Percentiles rank a stretch among this genome's conserved stretches.
Conservation (phyloP, 2,329 filamentous ascomycete species). For the Laburnicola sp. region DNA sequence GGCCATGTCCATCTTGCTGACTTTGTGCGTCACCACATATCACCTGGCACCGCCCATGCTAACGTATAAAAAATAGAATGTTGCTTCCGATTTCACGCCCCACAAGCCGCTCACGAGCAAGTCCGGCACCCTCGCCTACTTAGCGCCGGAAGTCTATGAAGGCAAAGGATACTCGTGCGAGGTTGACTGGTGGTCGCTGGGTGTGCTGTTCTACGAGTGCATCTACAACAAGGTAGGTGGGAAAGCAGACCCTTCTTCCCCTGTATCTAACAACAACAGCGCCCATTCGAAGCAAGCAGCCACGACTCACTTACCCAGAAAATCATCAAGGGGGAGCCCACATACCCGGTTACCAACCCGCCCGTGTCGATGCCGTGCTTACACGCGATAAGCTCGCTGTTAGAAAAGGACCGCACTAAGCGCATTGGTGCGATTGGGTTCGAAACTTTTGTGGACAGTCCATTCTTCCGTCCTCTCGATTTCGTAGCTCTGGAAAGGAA, state of each 20-base stretch:
- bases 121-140: conserved; percentile 92
- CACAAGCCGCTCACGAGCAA: conserved; percentile 88
- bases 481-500: conserved; percentile 84
- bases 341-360: conserved; percentile 89
- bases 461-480: conserved; percentile 85
- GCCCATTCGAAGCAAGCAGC: conserved; percentile 88
- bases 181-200: conserved; percentile 98
- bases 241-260: background rate
- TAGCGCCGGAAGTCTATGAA: conserved; percentile 92
- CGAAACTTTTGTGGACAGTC: conserved; percentile 81
- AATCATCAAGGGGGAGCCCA: conserved; percentile 79
- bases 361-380: conserved; percentile 86
- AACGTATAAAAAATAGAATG: conserved; percentile 71
- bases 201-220: conserved; percentile 98
- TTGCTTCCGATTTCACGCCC: conserved; percentile 88
- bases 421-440: conserved; percentile 83
- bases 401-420: conserved; percentile 77
- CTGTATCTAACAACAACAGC: conserved; percentile 53
- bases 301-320: conserved; percentile 78
- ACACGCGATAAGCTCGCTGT: conserved; percentile 80
- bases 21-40: conserved; percentile 67
- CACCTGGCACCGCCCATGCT: conserved; percentile 27
- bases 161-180: conserved; percentile 86
- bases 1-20: conserved; percentile 93
- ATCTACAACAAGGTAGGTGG: conserved; percentile 90